Evolutionary conservation across 352 stramenopile genomes (phyloP).

Genomic region (Phytophthora hibernalis): DNA sequence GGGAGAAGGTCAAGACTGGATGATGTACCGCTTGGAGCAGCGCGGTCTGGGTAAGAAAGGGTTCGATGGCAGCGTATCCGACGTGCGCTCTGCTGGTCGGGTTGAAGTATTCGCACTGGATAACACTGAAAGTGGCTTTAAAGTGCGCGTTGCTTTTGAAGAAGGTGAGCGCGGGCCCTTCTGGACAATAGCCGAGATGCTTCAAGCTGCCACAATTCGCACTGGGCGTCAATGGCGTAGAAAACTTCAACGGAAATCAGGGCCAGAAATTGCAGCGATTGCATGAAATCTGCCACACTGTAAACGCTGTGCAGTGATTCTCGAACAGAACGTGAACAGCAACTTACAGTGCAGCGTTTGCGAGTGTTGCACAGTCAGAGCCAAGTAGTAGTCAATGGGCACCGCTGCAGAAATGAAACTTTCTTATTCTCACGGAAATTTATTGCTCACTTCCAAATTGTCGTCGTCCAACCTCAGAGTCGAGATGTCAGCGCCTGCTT

Average conservation of each 20-base stretch:
- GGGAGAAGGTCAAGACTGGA: conserved; percentile 1
- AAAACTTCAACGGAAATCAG: conserved; percentile 38
- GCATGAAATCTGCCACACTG: too few species aligned
- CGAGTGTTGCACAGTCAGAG: too few species aligned
- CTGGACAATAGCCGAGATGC: conserved; percentile 62
- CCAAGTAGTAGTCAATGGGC: too few species aligned
- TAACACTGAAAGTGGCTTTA: conserved; percentile 27
- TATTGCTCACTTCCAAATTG: too few species aligned
- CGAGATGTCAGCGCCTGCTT: too few species aligned
- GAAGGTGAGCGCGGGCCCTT: conserved; percentile 65
- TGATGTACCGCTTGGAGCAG: conserved; percentile 33
- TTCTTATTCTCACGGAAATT: too few species aligned
- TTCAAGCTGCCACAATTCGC: conserved; percentile 69
- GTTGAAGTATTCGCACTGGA: conserved; percentile 39
- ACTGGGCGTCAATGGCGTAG: conserved; percentile 74
- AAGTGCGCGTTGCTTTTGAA: conserved; percentile 58
- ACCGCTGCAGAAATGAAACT: too few species aligned
- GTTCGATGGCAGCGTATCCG: background rate
- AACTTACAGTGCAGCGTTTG: too few species aligned
- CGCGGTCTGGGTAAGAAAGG: conserved; percentile 2
- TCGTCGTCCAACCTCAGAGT: too few species aligned
- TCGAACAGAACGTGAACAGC: too few species aligned
- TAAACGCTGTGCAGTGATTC: too few species aligned
- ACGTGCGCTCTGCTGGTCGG: conserved; percentile 36
- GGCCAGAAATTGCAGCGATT: background rate